Conservation (phyloP, 352 stramenopile species). For the Pseudoperonospora humuli region DNA sequence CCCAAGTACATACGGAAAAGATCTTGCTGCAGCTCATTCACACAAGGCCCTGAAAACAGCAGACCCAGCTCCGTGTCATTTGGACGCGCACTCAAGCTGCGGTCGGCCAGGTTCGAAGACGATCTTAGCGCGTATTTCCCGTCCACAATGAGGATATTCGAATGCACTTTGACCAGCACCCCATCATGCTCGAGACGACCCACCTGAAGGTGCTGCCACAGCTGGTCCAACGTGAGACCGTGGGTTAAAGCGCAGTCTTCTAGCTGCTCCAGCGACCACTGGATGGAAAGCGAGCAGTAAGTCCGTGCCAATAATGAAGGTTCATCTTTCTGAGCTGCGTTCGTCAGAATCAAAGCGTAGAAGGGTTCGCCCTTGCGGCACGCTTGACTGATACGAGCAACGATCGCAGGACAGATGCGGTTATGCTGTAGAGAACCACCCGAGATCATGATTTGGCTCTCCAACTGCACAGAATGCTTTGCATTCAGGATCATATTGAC, state of each 20-base stretch:
- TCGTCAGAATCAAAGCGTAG: constrained; percentile 60
- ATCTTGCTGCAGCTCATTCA: constrained; percentile 47
- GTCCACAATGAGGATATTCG: constrained; percentile 72
- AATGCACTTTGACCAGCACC: constrained; percentile 69
- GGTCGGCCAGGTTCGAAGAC: constrained; percentile 68
- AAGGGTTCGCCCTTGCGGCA: constrained; percentile 32
- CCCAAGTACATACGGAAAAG: constrained; percentile 65
- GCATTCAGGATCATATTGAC: constrained; percentile 74
- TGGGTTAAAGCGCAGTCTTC: constrained; percentile 39
- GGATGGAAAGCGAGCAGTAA: constrained; percentile 71
- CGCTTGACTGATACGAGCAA: constrained; percentile 40
- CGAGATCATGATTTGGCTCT: constrained; percentile 81
- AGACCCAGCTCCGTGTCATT: constrained; percentile 68
- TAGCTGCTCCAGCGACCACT: constrained; percentile 71
- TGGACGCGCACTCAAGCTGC: constrained; percentile 57
- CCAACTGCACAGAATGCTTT: constrained; percentile 52
- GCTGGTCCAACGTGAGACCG: constrained; percentile 30
- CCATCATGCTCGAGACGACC: constrained; percentile 35
- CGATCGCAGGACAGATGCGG: constrained; percentile 55
- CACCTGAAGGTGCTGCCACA: constrained; percentile 44
- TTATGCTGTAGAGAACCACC: constrained; percentile 66
- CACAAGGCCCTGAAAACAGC: constrained; percentile 37
- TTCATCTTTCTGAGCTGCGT: constrained; percentile 69
- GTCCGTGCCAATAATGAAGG: constrained; percentile 61
- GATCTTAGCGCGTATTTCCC: constrained; percentile 59